Conservation (phyloP, 371 early-diverging fungal genomes). For the Lichtheimia hyalospora region DNA sequence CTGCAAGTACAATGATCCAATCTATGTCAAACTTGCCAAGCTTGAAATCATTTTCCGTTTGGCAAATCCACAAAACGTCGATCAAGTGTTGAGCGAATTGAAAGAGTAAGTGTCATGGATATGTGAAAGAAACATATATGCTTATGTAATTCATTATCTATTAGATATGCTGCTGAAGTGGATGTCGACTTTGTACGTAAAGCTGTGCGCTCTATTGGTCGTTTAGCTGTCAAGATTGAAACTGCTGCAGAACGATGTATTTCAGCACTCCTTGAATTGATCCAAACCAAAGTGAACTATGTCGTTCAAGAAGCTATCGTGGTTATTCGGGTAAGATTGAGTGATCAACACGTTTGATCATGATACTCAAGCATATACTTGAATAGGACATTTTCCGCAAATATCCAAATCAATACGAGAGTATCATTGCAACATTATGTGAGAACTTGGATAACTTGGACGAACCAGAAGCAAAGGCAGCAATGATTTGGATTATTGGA, state of each 20-base stretch:
- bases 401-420: slow-evolving; percentile 88
- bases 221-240: slow-evolving; percentile 91
- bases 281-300: slow-evolving; percentile 88
- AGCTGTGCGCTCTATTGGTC: slow-evolving; percentile 89
- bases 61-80: slow-evolving; percentile 81
- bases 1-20: slow-evolving; percentile 98
- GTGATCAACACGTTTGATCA: not conserved
- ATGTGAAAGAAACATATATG: not conserved
- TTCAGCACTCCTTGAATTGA: slow-evolving; percentile 83
- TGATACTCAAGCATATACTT: not conserved
- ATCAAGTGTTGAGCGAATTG: slow-evolving; percentile 90
- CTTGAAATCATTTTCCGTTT: slow-evolving; percentile 93
- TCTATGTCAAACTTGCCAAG: slow-evolving; percentile 96
- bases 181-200: slow-evolving; percentile 97
- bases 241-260: slow-evolving; percentile 88
- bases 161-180: slow-evolving; percentile 91
- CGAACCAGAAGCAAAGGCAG: slow-evolving; percentile 92
- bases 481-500: slow-evolving; percentile 96
- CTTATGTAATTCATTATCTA: not conserved
- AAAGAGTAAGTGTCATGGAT: slow-evolving; percentile 66
- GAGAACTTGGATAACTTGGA: slow-evolving; percentile 87
- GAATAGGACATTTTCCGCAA: slow-evolving; percentile 88
- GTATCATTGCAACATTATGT: slow-evolving; percentile 84
- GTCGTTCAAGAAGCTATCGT: slow-evolving; percentile 92
- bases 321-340: slow-evolving; percentile 74